These are phyloP conservation scores for Ettlia oleoabundans DNA, from an alignment of 139 green algal genomes.

Conservation along the genomic window DNA sequence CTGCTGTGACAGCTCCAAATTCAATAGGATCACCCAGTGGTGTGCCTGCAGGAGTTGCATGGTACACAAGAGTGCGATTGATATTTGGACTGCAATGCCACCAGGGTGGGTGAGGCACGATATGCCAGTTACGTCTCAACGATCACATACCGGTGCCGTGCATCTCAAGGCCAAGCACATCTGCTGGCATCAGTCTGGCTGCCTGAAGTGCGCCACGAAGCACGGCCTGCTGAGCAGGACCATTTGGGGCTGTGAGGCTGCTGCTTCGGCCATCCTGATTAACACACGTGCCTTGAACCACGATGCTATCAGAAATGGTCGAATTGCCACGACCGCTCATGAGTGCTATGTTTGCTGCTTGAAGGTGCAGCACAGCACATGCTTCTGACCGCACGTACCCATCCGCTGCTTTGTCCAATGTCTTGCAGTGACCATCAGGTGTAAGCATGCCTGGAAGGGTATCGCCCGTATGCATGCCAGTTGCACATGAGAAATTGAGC, in stretches of 20 bases:
- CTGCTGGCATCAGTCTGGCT: background rate
- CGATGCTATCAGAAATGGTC: background rate
- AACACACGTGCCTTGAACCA: slow-evolving; percentile 46
- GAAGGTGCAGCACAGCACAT: slow-evolving; percentile 1
- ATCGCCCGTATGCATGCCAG: background rate
- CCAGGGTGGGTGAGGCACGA: background rate
- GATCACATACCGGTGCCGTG: slow-evolving; percentile 66
- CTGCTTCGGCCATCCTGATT: slow-evolving; percentile 70
- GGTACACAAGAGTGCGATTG: background rate
- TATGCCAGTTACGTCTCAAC: too few species aligned
- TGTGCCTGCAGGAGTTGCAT: slow-evolving; percentile 76
- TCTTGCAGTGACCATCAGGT: slow-evolving; percentile 59
- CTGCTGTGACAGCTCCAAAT: slow-evolving; percentile 58
- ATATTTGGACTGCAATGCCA: background rate
- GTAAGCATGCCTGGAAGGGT: slow-evolving; percentile 36
- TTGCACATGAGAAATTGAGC: too few species aligned
- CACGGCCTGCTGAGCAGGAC: slow-evolving; percentile 59
- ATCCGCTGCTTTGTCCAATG: slow-evolving; percentile 54
- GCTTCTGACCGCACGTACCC: slow-evolving; percentile 67
- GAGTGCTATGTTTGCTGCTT: slow-evolving; percentile 47
- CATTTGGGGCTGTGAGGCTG: slow-evolving; percentile 68
- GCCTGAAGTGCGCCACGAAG: slow-evolving; percentile 51
- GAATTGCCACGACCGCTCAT: background rate
- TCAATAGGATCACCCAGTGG: slow-evolving; percentile 91
- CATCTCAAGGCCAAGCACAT: slow-evolving; percentile 58